phyloP scores from a whole-genome alignment of 2,329 filamentous ascomycete species.

The Aspergillus candidus region DNA sequence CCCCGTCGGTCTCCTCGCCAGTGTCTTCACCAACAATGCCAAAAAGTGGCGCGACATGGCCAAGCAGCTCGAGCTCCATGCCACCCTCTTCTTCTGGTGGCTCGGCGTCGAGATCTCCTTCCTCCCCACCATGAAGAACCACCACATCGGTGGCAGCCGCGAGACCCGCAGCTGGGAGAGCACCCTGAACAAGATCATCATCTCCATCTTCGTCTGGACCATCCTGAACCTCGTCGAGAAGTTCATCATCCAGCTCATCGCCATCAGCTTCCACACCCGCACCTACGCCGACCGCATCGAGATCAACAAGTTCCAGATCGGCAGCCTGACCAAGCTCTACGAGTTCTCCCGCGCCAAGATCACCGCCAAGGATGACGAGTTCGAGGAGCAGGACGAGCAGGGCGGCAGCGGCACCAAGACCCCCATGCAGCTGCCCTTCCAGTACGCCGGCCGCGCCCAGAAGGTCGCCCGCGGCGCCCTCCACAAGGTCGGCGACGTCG shows the following conservation, averaged over 20 bases:
- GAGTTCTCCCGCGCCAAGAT: conserved; percentile 60
- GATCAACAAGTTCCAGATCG: conserved; percentile 85
- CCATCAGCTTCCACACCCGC: conserved; percentile 82
- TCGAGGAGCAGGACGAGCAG: conserved; percentile 51
- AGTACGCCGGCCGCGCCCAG: conserved; percentile 61
- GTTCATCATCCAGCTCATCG: conserved; percentile 89
- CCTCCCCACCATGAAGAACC: conserved; percentile 69
- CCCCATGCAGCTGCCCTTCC: conserved; percentile 67
- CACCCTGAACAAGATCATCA: conserved; percentile 77
- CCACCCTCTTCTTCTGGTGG: conserved; percentile 87
- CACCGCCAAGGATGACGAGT: conserved; percentile 68
- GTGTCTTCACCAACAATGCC: conserved; percentile 73
- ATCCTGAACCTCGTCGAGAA: conserved; percentile 84
- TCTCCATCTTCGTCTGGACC: conserved; percentile 73
- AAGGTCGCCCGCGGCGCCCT: conserved; percentile 69
- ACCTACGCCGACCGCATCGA: conserved; percentile 90
- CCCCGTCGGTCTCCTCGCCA: conserved; percentile 58
- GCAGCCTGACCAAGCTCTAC: conserved; percentile 59
- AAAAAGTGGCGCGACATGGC: conserved; percentile 94
- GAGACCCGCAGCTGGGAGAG: conserved; percentile 62
- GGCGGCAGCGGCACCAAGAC: conserved; percentile 59
- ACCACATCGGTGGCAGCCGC: conserved; percentile 51
- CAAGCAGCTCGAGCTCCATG: conserved; percentile 74
- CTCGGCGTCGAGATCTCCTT: conserved; percentile 81
- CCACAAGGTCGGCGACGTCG: conserved; percentile 76